Base-by-base conservation (phyloP, 768 basidiomycete species). In the Rhizopogon sp. region DNA sequence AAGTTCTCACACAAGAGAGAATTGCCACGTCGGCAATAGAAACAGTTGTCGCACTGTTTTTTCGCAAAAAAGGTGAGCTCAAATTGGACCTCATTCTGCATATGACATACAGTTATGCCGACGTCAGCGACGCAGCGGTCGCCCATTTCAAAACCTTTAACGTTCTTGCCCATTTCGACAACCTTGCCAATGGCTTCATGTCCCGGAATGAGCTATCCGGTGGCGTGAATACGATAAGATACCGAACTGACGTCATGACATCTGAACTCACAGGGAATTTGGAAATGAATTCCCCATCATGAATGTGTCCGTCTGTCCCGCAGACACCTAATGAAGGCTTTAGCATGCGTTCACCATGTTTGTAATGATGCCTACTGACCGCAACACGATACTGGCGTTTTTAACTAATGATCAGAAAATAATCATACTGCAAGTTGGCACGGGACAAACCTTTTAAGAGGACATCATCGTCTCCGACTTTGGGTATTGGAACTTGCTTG, bases 111-210 rank as follows among this genome's bases (percentile, higher is more conserved):
- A 47, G 85, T 83, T 52, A 81, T 75, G 57, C 85, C 80, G 39
- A 88, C 87, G 69, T 96, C 93, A 25, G 88, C 89, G 39, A 90
- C 93, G 63, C 86, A 85, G 50, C 91, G 84, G 64, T 94, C 93
- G 29, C 93, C 93, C 13, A 82, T 67, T 2, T 76, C 70, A 62
- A 95, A 92, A 5, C 80, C 88, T 58, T 81, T 81, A 45, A 94
- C 92, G 56, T 90, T 81, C 74, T 85, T 87, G 22, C 93, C 92
- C 62, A 89, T 74, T 58, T 85, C 82, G 28, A 87, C 82, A 52
- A 93, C 74, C 8, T 71, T 72, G 5, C 93, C 93, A 37, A 96
- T 83, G 40, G 80, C 80, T 71, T 88, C 87, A 59, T 89, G 86
- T 2, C 87, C 84, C 10, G 88, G 86, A 55, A 89, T 85, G 41